These are phyloP conservation scores for Hemerocallis citrina DNA, from an alignment of 106 monocot species.

Conservation along the genomic window DNA sequence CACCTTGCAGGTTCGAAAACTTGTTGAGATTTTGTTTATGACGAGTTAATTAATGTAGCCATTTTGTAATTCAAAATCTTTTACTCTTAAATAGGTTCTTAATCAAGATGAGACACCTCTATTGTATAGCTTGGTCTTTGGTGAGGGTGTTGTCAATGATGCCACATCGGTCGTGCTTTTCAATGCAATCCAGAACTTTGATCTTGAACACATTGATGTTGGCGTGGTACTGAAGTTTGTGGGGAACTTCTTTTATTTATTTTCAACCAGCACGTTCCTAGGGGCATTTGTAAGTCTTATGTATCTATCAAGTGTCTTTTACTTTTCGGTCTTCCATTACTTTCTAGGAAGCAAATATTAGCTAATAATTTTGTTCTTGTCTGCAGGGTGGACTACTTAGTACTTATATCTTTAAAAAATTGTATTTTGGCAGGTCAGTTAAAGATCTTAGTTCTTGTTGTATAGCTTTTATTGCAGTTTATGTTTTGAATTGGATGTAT, in stretches of 20 bases:
- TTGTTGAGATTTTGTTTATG: background rate
- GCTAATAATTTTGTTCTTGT: background rate
- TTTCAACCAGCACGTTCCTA: slow-evolving; percentile 62
- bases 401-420: slow-evolving; percentile 79
- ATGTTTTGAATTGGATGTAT: background rate
- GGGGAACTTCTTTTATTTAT: slow-evolving; percentile 52
- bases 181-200: slow-evolving; percentile 66
- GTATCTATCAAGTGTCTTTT: background rate
- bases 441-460: background rate
- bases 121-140: slow-evolving; percentile 72
- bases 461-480: background rate
- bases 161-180: slow-evolving; percentile 70
- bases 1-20: slow-evolving; percentile 72
- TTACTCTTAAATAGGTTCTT: slow-evolving; percentile 32
- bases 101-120: slow-evolving; percentile 65
- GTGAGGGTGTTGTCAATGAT: slow-evolving; percentile 72
- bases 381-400: slow-evolving; percentile 76
- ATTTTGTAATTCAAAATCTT: slow-evolving; percentile 1
- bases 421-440: slow-evolving; percentile 88
- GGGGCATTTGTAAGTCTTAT: slow-evolving; percentile 53
- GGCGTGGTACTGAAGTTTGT: slow-evolving; percentile 20
- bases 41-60: background rate
- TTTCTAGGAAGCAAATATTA: background rate
- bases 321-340: background rate
- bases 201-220: slow-evolving; percentile 38